These are phyloP conservation scores for Inga leiocalycina DNA, from an alignment of 306 rosid genomes.

Conservation along the genomic window DNA sequence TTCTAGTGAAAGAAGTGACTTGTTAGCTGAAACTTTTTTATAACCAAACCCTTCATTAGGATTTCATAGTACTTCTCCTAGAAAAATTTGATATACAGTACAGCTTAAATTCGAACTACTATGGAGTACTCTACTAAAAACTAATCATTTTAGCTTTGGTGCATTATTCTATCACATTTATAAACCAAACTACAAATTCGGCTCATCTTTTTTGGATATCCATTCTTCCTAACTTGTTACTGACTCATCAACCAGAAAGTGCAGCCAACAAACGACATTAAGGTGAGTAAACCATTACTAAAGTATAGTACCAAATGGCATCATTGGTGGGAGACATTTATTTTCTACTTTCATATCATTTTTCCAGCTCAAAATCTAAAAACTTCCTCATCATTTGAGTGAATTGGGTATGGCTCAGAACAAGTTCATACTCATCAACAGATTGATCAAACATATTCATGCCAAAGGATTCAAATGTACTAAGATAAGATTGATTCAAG, in stretches of 20 bases:
- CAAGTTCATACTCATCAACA: neutral
- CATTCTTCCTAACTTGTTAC: neutral
- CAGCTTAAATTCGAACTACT: neutral
- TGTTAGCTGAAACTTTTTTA: too few species aligned
- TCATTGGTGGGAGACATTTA: neutral
- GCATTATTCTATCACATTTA: neutral
- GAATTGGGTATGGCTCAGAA: neutral
- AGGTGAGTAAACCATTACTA: neutral
- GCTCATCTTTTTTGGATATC: neutral
- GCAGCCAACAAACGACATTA: constrained; percentile 16
- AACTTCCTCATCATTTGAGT: neutral
- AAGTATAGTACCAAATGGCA: neutral
- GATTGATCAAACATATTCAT: constrained; percentile 3
- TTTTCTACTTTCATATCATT: neutral
- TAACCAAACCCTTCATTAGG: too few species aligned
- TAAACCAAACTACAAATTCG: neutral
- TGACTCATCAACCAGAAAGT: constrained; percentile 22
- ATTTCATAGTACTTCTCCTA: too few species aligned
- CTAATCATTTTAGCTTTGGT: neutral
- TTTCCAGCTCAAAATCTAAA: neutral
- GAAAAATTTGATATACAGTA: too few species aligned
- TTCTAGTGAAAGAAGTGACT: too few species aligned
- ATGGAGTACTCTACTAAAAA: neutral
- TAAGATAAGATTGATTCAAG: neutral
- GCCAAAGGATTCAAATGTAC: constrained; percentile 10